Percentiles rank a stretch among this genome's conserved stretches.
Evolutionary conservation across 2,329 filamentous ascomycete species (phyloP).

Genomic region (Sporothrix humicola): DNA sequence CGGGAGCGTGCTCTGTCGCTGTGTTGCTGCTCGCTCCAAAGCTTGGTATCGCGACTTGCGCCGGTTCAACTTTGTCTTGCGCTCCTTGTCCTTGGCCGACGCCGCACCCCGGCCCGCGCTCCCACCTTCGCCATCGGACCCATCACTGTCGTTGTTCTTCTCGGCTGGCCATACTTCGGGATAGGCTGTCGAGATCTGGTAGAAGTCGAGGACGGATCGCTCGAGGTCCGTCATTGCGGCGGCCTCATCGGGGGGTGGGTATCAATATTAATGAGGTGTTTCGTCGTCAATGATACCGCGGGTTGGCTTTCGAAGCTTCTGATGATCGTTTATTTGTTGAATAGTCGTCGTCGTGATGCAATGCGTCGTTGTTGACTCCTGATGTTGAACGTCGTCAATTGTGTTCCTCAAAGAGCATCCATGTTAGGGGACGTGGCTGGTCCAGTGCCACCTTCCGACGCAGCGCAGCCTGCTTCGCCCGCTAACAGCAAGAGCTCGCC

Average conservation of each 20-base stretch:
- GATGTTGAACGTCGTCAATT: not conserved
- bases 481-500: not conserved
- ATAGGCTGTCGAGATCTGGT: slow-evolving; percentile 78
- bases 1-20: slow-evolving; percentile 67
- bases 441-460: not conserved
- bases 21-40: slow-evolving; percentile 75
- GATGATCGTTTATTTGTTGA: not conserved
- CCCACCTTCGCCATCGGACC: slow-evolving; percentile 64
- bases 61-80: slow-evolving; percentile 58
- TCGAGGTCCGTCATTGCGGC: slow-evolving; percentile 71
- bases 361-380: not conserved
- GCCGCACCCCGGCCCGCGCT: slow-evolving; percentile 40
- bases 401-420: not conserved
- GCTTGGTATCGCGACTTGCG: slow-evolving; percentile 84
- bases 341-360: slow-evolving; percentile 11
- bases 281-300: too few relatives aligned
- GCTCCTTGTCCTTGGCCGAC: slow-evolving; percentile 57
- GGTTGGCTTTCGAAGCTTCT: not conserved
- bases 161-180: slow-evolving; percentile 87
- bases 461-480: not conserved
- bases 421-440: slow-evolving; percentile 23
- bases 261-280: not conserved
- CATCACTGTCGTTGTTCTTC: slow-evolving; percentile 67
- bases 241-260: not conserved
- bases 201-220: slow-evolving; percentile 81